These are phyloP conservation scores for Penicillium oxalicum DNA, from an alignment of 2,329 filamentous ascomycete genomes.

Conservation along the genomic window DNA sequence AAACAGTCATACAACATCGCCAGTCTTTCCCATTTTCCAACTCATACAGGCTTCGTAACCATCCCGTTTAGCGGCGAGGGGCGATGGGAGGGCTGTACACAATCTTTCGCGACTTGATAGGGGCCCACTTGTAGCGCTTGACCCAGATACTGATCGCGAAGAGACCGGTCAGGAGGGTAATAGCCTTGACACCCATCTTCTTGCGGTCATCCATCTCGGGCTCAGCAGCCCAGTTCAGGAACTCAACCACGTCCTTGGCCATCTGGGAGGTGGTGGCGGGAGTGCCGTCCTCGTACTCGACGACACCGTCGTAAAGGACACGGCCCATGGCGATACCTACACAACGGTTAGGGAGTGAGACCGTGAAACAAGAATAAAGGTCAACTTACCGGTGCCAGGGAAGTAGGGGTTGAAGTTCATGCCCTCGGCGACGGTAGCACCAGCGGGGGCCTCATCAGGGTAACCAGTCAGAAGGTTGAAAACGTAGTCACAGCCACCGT, in stretches of 20 bases:
- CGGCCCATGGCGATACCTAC: conserved; percentile 87
- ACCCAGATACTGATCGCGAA: conserved; percentile 91
- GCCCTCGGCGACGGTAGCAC: conserved; percentile 74
- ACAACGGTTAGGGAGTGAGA: not conserved
- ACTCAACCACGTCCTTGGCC: conserved; percentile 98
- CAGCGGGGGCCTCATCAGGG: conserved; percentile 90
- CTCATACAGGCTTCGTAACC: conserved; percentile 25
- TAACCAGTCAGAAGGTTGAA: conserved; percentile 96
- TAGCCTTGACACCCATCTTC: conserved; percentile 98
- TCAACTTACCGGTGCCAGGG: conserved; percentile 72
- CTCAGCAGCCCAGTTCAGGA: conserved; percentile 98
- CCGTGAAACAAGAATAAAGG: conserved; percentile 10
- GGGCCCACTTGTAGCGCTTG: conserved; percentile 99
- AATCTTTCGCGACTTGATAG: conserved; percentile 92
- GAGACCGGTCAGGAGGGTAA: conserved; percentile 71
- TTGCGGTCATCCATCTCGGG: conserved; percentile 99
- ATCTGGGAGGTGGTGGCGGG: conserved; percentile 95
- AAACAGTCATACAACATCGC: conserved; percentile 21
- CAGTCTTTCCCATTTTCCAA: conserved; percentile 26
- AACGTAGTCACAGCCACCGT: conserved; percentile 98
- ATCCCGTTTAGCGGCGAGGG: conserved; percentile 30
- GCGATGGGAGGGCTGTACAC: conserved; percentile 68
- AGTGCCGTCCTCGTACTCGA: conserved; percentile 96
- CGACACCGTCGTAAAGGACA: conserved; percentile 93
- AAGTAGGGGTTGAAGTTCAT: conserved; percentile 99